Base-by-base conservation (phyloP, 768 basidiomycete genomes). In the Cubamyces sp. region DNA sequence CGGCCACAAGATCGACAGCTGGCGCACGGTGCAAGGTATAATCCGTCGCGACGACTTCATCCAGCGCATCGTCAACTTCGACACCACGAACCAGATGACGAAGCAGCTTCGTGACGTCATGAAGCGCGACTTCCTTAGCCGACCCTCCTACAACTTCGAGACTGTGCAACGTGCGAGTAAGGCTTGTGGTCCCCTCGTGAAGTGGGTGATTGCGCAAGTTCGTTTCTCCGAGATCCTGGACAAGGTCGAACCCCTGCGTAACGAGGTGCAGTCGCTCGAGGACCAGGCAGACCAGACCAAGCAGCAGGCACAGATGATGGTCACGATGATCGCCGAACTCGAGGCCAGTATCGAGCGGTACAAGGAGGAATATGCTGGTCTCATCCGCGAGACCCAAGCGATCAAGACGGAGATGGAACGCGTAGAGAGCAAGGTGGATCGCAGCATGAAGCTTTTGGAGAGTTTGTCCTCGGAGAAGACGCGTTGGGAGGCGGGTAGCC, bases 351-450 rank as follows among this genome's bases (percentile, higher is more conserved):
- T 98, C 69, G 89, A 84, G 25, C 85, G 80, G 57, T 98, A 98
- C 82, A 98, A 98, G 78, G 92, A 95, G 39, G 97, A 99, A 74
- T 99, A 99, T 69, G 97, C 97, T 1, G 80, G 91, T 12, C 86
- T 99, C 64, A 98, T 99, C 76, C 94, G 94, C 70, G 92, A 98
- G 74, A 96, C 93, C 0, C 94, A 98, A 73, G 88, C 95, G 4
- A 98, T 99, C 83, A 97, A 97, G 76, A 82, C 80, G 52, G 97
- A 98, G 77, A 98, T 99, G 97, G 94, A 96, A 68, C 88, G 92
- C 41, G 97, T 99, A 5, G 94, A 98, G 72, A 87, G 90, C 77
- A 97, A 97, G 76, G 97, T 99, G 39, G 91, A 96, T 72, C 91
- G 96, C 65, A 96, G 94, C 73, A 93, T 98, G 90, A 97, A 89